These are phyloP conservation scores for Tillandsia fasciculata DNA, from an alignment of 176 grass and related monocot species.

Conservation along the genomic window DNA sequence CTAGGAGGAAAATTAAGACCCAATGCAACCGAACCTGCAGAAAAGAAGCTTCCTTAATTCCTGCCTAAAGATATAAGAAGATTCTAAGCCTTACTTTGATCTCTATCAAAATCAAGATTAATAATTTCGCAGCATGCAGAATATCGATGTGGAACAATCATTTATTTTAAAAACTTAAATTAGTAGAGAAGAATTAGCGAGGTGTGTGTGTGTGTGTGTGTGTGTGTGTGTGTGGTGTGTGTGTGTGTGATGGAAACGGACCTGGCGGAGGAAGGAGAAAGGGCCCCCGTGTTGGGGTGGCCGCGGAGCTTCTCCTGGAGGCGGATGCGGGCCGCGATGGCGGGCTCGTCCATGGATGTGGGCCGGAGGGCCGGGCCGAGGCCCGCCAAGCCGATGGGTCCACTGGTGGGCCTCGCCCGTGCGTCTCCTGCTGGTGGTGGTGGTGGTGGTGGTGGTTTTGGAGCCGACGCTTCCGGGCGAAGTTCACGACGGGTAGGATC, in stretches of 20 bases:
- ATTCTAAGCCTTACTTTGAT: too few species aligned
- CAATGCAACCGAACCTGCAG: too few species aligned
- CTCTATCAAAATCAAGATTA: neutral
- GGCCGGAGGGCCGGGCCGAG: neutral
- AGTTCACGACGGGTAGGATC: slow-evolving; percentile 77
- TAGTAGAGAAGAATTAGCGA: too few species aligned
- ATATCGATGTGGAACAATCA: neutral
- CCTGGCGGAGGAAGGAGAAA: slow-evolving; percentile 23
- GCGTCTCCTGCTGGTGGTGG: slow-evolving; percentile 13
- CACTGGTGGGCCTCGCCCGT: slow-evolving; percentile 3
- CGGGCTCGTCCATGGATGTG: slow-evolving; percentile 29
- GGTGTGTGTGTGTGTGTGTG: too few species aligned
- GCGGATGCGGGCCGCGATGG: slow-evolving; percentile 50
- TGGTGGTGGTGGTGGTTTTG: slow-evolving; percentile 32
- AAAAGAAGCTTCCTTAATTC: too few species aligned
- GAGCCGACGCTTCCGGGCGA: slow-evolving; percentile 64
- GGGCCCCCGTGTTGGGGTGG: neutral
- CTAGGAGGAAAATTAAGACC: too few species aligned
- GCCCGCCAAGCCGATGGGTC: slow-evolving; percentile 7
- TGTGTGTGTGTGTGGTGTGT: too few species aligned
- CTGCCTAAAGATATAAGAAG: too few species aligned
- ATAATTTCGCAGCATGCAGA: neutral
- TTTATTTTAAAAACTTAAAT: neutral
- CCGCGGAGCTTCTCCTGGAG: slow-evolving; percentile 80
- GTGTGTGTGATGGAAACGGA: neutral